phyloP scores from a whole-genome alignment of 306 rosid species.

The Pachyrhizus erosus region DNA sequence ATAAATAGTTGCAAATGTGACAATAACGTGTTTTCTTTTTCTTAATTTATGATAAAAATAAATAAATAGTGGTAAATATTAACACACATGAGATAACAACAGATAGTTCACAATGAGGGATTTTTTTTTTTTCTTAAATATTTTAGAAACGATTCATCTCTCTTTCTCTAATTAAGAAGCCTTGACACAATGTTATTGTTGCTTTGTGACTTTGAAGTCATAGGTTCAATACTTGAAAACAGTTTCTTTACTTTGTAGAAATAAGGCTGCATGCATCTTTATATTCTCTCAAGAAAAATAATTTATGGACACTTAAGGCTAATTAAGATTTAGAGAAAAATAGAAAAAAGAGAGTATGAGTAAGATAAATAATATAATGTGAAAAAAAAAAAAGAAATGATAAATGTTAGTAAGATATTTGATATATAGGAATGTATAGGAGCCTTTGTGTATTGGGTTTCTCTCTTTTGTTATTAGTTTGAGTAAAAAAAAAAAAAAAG shows the following conservation, averaged over 20 bases:
- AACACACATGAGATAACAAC: not conserved
- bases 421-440: too few species aligned
- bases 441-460: too few species aligned
- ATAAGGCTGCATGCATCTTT: not conserved
- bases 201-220: not conserved
- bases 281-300: not conserved
- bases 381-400: too few species aligned
- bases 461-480: too few species aligned
- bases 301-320: too few species aligned
- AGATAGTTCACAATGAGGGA: not conserved
- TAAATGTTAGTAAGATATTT: too few species aligned
- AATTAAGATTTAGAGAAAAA: too few species aligned
- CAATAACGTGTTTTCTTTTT: not conserved
- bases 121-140: not conserved
- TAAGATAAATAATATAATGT: too few species aligned
- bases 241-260: not conserved
- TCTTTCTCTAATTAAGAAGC: not conserved
- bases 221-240: not conserved
- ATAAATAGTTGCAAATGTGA: constrained; percentile 2
- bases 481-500: too few species aligned
- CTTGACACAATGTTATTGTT: not conserved
- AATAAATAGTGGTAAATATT: not conserved
- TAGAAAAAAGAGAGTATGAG: too few species aligned
- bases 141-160: not conserved
- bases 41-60: not conserved